Percentiles rank a stretch among this genome's conserved stretches.
These are phyloP conservation scores for Jasminum sambac DNA, from an alignment of 257 asterid genomes.

Conservation along the genomic window DNA sequence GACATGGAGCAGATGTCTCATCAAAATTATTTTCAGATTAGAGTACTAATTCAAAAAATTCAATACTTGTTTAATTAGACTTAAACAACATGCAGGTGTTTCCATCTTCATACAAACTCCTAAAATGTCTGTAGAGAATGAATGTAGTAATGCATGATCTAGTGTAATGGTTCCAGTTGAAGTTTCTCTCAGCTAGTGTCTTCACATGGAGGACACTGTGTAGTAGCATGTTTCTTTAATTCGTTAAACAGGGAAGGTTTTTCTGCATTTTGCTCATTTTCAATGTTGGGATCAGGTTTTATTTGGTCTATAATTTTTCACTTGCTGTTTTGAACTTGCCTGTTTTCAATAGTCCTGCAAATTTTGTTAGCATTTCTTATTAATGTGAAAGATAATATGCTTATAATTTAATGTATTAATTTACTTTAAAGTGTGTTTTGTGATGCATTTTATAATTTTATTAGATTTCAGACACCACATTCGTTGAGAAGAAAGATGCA, in stretches of 20 bases:
- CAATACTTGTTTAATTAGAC: neutral
- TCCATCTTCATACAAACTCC: neutral
- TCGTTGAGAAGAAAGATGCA: slow-evolving; percentile 77
- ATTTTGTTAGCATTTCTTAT: slow-evolving; percentile 9
- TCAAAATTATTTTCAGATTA: neutral
- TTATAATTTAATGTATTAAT: neutral
- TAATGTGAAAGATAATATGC: neutral
- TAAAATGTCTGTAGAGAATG: neutral
- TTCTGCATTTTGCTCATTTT: neutral
- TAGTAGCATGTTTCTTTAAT: neutral
- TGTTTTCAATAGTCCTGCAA: neutral
- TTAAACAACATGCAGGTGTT: neutral
- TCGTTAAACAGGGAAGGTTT: neutral
- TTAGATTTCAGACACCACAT: slow-evolving; percentile 76
- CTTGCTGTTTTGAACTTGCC: too few relatives aligned
- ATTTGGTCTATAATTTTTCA: neutral
- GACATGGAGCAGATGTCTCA: neutral
- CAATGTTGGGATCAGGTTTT: neutral
- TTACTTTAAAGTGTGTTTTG: slow-evolving; percentile 5
- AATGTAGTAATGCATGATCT: neutral
- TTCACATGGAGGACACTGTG: neutral
- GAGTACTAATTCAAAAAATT: neutral
- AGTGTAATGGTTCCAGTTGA: neutral
- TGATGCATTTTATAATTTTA: slow-evolving; percentile 21
- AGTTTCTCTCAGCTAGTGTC: neutral